Percentiles rank a stretch among this genome's conserved stretches.
phyloP scores from a whole-genome alignment of 2,329 filamentous ascomycete species.

The Tolypocladium tundrense region DNA sequence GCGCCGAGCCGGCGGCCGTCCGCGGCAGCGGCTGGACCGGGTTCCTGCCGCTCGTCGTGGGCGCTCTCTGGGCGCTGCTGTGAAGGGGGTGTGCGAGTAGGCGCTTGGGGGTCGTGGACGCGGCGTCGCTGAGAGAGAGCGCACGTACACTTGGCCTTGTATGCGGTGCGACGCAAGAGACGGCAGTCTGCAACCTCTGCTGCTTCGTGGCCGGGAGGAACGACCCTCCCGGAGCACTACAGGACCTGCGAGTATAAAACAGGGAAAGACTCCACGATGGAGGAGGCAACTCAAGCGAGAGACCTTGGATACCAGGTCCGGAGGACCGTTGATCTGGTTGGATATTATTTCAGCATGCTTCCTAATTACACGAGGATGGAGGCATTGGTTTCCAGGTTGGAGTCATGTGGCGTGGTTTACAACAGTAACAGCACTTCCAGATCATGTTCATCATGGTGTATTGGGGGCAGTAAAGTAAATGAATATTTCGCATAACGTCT shows the following conservation, averaged over 20 bases:
- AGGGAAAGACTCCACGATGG: not conserved
- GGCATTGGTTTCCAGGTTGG: not conserved
- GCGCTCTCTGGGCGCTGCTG: constrained; percentile 27
- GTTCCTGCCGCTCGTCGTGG: constrained; percentile 30
- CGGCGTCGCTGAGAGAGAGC: not conserved
- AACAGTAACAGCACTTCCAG: not conserved
- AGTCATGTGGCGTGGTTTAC: not conserved
- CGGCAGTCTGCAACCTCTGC: no score
- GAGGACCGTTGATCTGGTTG: not conserved
- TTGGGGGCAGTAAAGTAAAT: not conserved
- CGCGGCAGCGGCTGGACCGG: constrained; percentile 19
- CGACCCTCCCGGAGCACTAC: not conserved
- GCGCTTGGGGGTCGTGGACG: not conserved
- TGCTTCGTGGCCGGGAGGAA: no score
- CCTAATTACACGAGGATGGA: not conserved
- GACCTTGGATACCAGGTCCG: not conserved
- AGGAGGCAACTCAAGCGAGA: not conserved
- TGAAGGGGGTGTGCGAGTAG: constrained; percentile 9
- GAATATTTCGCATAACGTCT: not conserved
- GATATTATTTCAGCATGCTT: not conserved
- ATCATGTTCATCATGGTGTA: not conserved
- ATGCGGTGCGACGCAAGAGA: not conserved
- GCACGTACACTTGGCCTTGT: not conserved
- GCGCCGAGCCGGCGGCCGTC: constrained; percentile 10
- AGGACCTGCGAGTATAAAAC: not conserved